Percentiles rank a stretch among this genome's conserved stretches.
Conservation (phyloP, 1,139 yeast species). For the Diutina neorugosa region DNA sequence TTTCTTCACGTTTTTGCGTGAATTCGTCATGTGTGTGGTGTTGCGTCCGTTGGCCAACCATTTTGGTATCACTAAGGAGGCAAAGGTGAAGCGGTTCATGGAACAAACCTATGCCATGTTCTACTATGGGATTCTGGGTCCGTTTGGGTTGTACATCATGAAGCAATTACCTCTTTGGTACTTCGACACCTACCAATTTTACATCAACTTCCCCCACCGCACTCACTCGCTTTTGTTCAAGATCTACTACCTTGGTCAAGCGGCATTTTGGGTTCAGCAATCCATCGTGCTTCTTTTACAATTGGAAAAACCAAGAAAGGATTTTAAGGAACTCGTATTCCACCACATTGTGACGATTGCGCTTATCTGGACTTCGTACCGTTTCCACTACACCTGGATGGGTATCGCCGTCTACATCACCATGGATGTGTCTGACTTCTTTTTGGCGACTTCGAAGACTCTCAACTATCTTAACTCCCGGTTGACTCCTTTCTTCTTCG, state of each 20-base stretch:
- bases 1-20: constrained; percentile 83
- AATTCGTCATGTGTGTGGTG: constrained; percentile 75
- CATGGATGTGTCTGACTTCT: constrained; percentile 92
- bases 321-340: constrained; percentile 77
- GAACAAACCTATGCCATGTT: constrained; percentile 83
- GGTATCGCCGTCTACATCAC: constrained; percentile 86
- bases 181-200: constrained; percentile 75
- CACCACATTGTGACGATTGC: constrained; percentile 91
- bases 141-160: constrained; percentile 87
- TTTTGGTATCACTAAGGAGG: constrained; percentile 42
- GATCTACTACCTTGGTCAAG: constrained; percentile 79
- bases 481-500: constrained; percentile 51
- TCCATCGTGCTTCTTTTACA: constrained; percentile 70
- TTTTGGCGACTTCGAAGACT: constrained; percentile 72
- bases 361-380: constrained; percentile 78
- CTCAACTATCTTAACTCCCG: constrained; percentile 70
- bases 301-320: constrained; percentile 91
- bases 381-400: constrained; percentile 94
- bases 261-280: constrained; percentile 97
- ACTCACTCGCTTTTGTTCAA: constrained; percentile 64
- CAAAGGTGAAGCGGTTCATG: constrained; percentile 69
- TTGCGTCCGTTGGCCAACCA: constrained; percentile 57
- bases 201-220: constrained; percentile 71
- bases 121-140: constrained; percentile 74
- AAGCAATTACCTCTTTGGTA: constrained; percentile 73